phyloP scores from a whole-genome alignment of 2,329 filamentous ascomycete genomes.

The Sarocladiaceae sp. region DNA sequence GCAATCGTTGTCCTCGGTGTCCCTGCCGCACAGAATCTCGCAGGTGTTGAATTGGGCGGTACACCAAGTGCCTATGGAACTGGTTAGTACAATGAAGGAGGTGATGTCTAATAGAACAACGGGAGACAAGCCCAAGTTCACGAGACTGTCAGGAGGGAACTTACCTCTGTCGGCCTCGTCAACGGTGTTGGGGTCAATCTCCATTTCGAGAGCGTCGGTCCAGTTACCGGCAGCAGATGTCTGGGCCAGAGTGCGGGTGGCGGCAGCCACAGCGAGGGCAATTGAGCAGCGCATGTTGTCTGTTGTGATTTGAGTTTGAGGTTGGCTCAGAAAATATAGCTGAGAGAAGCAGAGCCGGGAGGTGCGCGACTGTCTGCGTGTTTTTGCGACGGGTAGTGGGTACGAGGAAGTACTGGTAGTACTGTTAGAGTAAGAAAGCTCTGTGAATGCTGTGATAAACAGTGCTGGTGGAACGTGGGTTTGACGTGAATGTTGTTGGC shows the following conservation, averaged over 20 bases:
- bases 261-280: conserved; percentile 38
- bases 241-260: conserved; percentile 33
- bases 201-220: conserved; percentile 34
- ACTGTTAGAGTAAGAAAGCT: not conserved
- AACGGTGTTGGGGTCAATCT: conserved; percentile 33
- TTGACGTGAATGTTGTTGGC: too few species aligned
- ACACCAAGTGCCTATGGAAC: conserved; percentile 43
- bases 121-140: too few species aligned
- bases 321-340: not conserved
- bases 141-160: too few species aligned
- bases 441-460: conserved; percentile 1
- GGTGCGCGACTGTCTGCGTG: not conserved
- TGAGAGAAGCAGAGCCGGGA: not conserved
- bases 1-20: conserved; percentile 37
- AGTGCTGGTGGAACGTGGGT: not conserved
- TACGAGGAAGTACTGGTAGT: too few species aligned
- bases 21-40: conserved; percentile 36
- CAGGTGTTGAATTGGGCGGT: conserved; percentile 44
- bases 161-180: conserved; percentile 31
- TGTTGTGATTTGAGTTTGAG: conserved; percentile 14
- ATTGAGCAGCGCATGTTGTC: conserved; percentile 36
- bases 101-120: too few species aligned
- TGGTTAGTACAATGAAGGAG: conserved; percentile 8
- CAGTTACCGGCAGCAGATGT: conserved; percentile 26
- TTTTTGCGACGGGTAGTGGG: not conserved